phyloP scores from a whole-genome alignment of 169 alveolate genomes.

The Babesia gibsoni region DNA sequence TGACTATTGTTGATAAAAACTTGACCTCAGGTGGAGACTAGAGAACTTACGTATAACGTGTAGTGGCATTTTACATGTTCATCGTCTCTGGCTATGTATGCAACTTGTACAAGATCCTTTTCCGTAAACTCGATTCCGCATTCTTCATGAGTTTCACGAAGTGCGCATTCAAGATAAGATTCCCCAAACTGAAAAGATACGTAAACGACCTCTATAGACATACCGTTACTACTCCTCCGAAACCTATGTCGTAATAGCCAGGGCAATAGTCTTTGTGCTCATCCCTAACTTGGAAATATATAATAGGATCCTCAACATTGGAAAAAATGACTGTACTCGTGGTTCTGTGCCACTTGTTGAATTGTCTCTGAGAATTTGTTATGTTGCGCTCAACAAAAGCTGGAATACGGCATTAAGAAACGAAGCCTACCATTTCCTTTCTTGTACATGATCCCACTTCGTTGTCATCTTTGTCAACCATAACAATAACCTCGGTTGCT shows the following conservation, averaged over 20 bases:
- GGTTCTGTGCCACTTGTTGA: slow-evolving; percentile 70
- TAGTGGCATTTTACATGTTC: slow-evolving; percentile 44
- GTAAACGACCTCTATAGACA: background rate
- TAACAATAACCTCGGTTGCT: slow-evolving; percentile 26
- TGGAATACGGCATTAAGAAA: too few relatives aligned
- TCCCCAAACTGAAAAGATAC: slow-evolving; percentile 29
- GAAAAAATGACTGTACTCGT: slow-evolving; percentile 64
- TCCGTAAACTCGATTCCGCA: slow-evolving; percentile 56
- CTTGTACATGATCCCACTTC: slow-evolving; percentile 38
- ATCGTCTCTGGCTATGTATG: slow-evolving; percentile 55
- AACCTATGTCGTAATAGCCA: slow-evolving; percentile 62
- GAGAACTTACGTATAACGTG: slow-evolving; percentile 33
- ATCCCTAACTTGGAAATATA: slow-evolving; percentile 62
- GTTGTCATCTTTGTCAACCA: slow-evolving; percentile 50
- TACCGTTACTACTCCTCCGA: slow-evolving; percentile 72
- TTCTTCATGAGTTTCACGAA: slow-evolving; percentile 67
- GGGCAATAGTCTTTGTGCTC: slow-evolving; percentile 64
- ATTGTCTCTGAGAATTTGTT: slow-evolving; percentile 35
- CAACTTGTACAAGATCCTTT: slow-evolving; percentile 46
- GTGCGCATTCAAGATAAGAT: slow-evolving; percentile 52
- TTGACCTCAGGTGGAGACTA: background rate
- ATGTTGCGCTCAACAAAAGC: too few relatives aligned
- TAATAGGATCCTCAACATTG: slow-evolving; percentile 35
- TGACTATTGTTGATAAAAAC: too few relatives aligned
- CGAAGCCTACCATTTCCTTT: slow-evolving; percentile 34